Percentiles rank a stretch among this genome's conserved stretches.
Conservation (phyloP, 441 rosid species). For the Pelargonium hybrid region DNA sequence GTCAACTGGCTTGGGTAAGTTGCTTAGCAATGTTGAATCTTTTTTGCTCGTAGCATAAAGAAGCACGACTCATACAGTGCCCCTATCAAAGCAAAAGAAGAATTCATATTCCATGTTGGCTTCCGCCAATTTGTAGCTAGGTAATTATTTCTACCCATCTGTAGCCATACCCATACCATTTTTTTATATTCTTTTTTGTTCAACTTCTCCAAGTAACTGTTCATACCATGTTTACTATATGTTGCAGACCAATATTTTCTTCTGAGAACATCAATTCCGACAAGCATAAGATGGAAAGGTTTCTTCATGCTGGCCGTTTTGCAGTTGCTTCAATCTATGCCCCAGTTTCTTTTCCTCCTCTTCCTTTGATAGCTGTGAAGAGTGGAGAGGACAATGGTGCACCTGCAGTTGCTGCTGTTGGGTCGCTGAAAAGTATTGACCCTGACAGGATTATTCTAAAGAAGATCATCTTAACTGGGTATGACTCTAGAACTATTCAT, state of each 20-base stretch:
- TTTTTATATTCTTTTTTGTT: background rate
- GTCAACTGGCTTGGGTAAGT: slow-evolving; percentile 13
- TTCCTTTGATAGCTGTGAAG: slow-evolving; percentile 75
- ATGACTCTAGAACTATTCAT: slow-evolving; percentile 16
- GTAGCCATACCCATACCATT: background rate
- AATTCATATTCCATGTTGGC: slow-evolving; percentile 81
- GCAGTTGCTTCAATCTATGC: slow-evolving; percentile 75
- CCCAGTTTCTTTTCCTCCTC: slow-evolving; percentile 79
- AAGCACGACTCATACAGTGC: slow-evolving; percentile 64
- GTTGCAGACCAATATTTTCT: slow-evolving; percentile 76
- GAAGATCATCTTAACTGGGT: slow-evolving; percentile 92
- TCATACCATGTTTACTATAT: background rate
- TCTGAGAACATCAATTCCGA: slow-evolving; percentile 63
- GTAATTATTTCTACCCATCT: slow-evolving; percentile 26
- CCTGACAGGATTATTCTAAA: slow-evolving; percentile 75
- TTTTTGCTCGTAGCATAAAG: slow-evolving; percentile 46
- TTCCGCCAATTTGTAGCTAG: slow-evolving; percentile 89
- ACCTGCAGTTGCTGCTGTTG: slow-evolving; percentile 71
- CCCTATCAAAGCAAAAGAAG: slow-evolving; percentile 87
- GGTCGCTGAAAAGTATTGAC: slow-evolving; percentile 71
- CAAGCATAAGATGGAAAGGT: slow-evolving; percentile 94
- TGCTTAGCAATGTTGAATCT: slow-evolving; percentile 16
- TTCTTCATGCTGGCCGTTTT: slow-evolving; percentile 73
- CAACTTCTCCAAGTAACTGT: slow-evolving; percentile 13
- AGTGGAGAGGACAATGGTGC: slow-evolving; percentile 31